A percentile compares a stretch with the other conserved stretches of the same genome.
These are phyloP conservation scores for Glebionis coronaria DNA, from an alignment of 129 eudicot genomes.

Conservation along the genomic window DNA sequence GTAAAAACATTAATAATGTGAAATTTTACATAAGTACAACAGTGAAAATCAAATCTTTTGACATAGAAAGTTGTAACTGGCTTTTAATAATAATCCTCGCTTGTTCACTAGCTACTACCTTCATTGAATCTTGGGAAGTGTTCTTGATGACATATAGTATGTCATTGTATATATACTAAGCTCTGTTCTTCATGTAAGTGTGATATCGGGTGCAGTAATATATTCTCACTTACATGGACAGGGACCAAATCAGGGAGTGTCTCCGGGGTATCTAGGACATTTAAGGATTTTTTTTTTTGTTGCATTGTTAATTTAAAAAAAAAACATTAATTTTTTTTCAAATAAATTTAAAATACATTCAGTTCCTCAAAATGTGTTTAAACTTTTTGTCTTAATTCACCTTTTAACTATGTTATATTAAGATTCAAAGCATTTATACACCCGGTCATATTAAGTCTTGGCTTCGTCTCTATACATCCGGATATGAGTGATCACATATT, in stretches of 20 bases:
- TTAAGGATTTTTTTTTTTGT: too few relatives aligned
- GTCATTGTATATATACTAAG: constrained; percentile 18
- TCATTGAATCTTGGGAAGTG: constrained; percentile 50
- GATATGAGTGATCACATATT: neutral
- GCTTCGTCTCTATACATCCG: too few relatives aligned
- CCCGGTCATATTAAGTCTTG: too few relatives aligned
- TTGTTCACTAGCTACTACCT: constrained; percentile 21
- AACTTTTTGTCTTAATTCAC: too few relatives aligned
- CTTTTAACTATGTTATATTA: too few relatives aligned
- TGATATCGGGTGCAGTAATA: constrained; percentile 2
- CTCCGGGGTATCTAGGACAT: too few relatives aligned
- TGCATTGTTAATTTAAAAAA: too few relatives aligned
- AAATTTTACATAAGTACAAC: constrained; percentile 20
- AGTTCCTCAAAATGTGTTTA: too few relatives aligned
- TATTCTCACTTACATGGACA: constrained; percentile 6
- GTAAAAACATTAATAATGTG: constrained; percentile 25
- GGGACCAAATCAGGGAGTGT: too few relatives aligned
- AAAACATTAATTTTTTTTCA: too few relatives aligned
- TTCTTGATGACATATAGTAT: constrained; percentile 33
- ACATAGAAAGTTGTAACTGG: constrained; percentile 33
- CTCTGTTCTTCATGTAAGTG: constrained; percentile 27
- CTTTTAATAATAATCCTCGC: constrained; percentile 16
- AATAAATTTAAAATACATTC: too few relatives aligned
- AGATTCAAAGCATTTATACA: too few relatives aligned
- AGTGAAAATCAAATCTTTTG: constrained; percentile 32